Evolutionary conservation across 78 protist species (phyloP).

Genomic region (Dictyostelium brefeldianum): DNA sequence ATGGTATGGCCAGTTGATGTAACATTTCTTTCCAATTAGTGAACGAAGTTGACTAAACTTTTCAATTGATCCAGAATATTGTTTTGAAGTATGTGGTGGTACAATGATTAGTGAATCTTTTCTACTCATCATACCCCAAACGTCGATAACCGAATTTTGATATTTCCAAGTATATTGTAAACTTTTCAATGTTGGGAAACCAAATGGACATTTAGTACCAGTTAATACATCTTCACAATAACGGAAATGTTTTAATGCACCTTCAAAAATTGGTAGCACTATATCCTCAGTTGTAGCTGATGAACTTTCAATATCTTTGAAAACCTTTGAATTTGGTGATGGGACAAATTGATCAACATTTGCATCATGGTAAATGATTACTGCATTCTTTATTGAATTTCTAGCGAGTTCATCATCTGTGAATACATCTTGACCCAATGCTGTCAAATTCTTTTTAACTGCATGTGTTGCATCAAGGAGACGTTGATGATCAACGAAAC

Average conservation of each 20-base stretch:
- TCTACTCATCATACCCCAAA: constrained; percentile 66
- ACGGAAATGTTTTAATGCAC: constrained; percentile 44
- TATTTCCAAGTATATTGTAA: constrained; percentile 18
- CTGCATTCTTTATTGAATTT: constrained; percentile 33
- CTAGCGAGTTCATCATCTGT: constrained; percentile 24
- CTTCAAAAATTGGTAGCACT: background rate
- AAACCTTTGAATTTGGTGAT: constrained; percentile 18
- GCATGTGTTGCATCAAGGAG: constrained; percentile 63
- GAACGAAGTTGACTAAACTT: background rate
- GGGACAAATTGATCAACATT: background rate
- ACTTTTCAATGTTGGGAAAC: constrained; percentile 75
- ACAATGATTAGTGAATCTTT: constrained; percentile 52
- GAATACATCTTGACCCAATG: background rate
- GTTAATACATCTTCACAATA: constrained; percentile 46
- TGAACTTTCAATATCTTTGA: background rate
- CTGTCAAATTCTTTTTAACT: constrained; percentile 6
- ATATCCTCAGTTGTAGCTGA: constrained; percentile 49
- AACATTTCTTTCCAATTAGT: constrained; percentile 46
- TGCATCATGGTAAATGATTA: constrained; percentile 59
- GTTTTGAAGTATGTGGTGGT: constrained; percentile 12
- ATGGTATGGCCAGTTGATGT: constrained; percentile 76
- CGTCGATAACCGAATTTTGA: constrained; percentile 21
- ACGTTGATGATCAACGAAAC: constrained; percentile 84
- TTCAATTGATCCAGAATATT: background rate
- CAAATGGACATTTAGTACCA: constrained; percentile 62